Conservation (phyloP, 2,329 filamentous ascomycete species). For the Calonectria pteridis region DNA sequence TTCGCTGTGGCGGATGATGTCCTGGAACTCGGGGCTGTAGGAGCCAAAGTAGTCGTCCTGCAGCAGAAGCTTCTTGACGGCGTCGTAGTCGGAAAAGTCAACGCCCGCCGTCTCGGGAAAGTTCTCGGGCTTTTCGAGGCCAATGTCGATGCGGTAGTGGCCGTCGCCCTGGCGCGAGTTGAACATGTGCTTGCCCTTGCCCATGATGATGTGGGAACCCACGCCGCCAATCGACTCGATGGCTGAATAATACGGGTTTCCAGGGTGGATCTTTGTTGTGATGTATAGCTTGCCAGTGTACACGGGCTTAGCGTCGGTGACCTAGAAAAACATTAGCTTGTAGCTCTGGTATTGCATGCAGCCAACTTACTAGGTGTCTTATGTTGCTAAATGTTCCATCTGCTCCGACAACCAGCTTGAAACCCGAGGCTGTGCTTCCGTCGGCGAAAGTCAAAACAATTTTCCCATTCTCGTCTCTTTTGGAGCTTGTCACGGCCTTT, state of each 20-base stretch:
- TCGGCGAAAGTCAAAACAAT: background rate
- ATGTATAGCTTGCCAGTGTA: background rate
- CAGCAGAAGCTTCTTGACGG: background rate
- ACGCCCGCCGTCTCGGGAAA: background rate
- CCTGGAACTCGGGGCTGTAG: background rate
- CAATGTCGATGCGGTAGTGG: background rate
- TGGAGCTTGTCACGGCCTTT: background rate
- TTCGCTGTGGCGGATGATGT: background rate
- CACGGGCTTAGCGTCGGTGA: background rate
- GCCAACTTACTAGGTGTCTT: background rate
- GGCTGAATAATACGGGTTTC: background rate
- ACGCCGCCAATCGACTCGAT: background rate
- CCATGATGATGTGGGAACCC: background rate
- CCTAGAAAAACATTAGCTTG: background rate
- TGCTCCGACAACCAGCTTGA: background rate
- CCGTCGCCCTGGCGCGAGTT: background rate
- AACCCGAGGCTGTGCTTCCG: background rate
- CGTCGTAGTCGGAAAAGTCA: background rate
- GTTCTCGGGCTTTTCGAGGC: background rate
- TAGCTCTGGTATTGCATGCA: background rate
- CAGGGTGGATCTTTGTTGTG: background rate
- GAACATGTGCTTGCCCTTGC: constrained; percentile 7
- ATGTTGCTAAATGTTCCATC: background rate
- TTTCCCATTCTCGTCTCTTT: background rate
- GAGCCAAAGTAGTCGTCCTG: background rate